Conservation (phyloP, 1,139 yeast species). For the Diutina catenulata region DNA sequence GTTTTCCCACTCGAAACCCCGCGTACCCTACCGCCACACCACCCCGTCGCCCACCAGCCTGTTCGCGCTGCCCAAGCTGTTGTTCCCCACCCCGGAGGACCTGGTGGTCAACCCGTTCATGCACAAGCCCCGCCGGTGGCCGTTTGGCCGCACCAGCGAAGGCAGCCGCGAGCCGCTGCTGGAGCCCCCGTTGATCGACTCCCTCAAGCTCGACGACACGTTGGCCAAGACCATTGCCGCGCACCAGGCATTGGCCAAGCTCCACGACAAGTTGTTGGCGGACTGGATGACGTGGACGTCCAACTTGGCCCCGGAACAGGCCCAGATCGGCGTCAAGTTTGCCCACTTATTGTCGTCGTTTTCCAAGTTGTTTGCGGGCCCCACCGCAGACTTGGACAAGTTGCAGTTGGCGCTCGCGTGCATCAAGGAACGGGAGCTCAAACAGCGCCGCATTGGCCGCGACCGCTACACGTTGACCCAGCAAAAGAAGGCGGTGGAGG, state of each 20-base stretch:
- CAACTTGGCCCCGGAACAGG: background rate
- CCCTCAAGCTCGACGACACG: background rate
- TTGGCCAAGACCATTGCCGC: background rate
- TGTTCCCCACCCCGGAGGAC: constrained; percentile 1
- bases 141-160: background rate
- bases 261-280: constrained; percentile 1
- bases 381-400: background rate
- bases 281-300: constrained; percentile 1
- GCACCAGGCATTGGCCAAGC: background rate
- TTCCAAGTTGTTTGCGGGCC: background rate
- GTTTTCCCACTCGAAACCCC: too few relatives aligned
- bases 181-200: constrained; percentile 1
- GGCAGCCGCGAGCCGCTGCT: too few relatives aligned
- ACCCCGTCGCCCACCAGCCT: too few relatives aligned
- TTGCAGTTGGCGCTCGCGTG: constrained; percentile 2
- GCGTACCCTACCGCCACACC: too few relatives aligned
- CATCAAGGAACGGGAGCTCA: constrained; percentile 1
- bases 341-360: background rate
- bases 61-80: too few relatives aligned
- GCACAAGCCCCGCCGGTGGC: constrained; percentile 1
- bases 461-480: background rate
- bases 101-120: constrained; percentile 1
- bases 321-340: background rate
- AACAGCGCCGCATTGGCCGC: background rate
- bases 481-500: background rate